Evolutionary conservation across 1,284 basidiomycete genomes (phyloP), one percentile per base, ranked within the genome.

Genomic region (Cutaneotrichosporon cyanovorans): DNA sequence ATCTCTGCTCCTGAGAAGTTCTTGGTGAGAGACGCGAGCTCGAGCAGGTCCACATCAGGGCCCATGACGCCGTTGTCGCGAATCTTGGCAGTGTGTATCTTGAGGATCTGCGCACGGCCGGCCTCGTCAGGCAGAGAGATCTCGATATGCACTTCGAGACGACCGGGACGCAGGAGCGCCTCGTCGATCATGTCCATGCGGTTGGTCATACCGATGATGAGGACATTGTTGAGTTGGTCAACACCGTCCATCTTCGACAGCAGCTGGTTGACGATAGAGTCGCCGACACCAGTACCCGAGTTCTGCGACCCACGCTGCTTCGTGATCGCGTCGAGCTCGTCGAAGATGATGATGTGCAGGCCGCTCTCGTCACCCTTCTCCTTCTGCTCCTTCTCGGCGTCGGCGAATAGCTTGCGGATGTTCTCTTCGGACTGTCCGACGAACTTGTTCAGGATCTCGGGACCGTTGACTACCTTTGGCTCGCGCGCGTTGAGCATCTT

Each of bases 211-310:
- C 95, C 95, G 60, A 99, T 99, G 60, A 99, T 87, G 57, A 99
- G 85, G 51, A 99, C 95, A 71, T 99, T 99, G 77, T 99, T 98
- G 42, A 99, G 78, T 74, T 92, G 88, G 68, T 99, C 95, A 6
- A 99, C 95, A 77, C 95, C 95, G 62, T 99, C 95, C 88, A 99
- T 93, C 87, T 99, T 99, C 30, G 93, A 93, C 19, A 99, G 78
- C 43, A 99, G 79, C 75, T 98, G 95, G 73, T 99, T 99, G 67
- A 99, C 95, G 15, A 98, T 88, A 32, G 85, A 96, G 72, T 99
- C 95, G 20, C 93, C 95, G 3, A 98, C 93, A 46, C 95, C 95
- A 2, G 93, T 98, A n/a, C 90, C 87, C 57, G 81, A 82, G 16
- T 82, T 84, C 3, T 71, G 72, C 6, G 87, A 87, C 9, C 91